A percentile compares a stretch with the other conserved stretches of the same genome.
phyloP scores from a whole-genome alignment of 2,329 filamentous ascomycete species.

The Cytospora leucostoma region DNA sequence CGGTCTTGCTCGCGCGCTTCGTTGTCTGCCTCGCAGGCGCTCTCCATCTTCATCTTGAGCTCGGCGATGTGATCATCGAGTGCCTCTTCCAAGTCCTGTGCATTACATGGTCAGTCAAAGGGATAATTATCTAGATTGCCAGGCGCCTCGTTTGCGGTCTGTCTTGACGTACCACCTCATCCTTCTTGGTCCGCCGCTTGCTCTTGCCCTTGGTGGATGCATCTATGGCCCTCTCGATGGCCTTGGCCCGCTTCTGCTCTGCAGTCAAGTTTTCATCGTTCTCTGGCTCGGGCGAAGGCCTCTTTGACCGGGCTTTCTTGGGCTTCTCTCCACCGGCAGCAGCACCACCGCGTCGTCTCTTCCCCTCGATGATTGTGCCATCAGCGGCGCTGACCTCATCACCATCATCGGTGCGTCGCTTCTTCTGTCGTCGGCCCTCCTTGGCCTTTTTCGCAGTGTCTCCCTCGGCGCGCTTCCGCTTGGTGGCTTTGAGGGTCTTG shows the following conservation, averaged over 20 bases:
- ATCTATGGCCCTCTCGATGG: slow-evolving; percentile 85
- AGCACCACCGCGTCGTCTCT: slow-evolving; percentile 45
- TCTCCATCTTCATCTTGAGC: slow-evolving; percentile 87
- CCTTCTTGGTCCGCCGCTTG: slow-evolving; percentile 73
- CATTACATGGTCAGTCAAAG: slow-evolving; percentile 27
- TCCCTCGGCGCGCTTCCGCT: slow-evolving; percentile 65
- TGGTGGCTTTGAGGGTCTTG: slow-evolving; percentile 64
- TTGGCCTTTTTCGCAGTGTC: slow-evolving; percentile 71
- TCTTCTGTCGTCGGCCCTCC: slow-evolving; percentile 71
- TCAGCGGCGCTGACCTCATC: slow-evolving; percentile 45
- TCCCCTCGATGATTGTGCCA: slow-evolving; percentile 46
- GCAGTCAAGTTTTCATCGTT: slow-evolving; percentile 79
- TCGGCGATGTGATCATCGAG: slow-evolving; percentile 87
- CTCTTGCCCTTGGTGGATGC: slow-evolving; percentile 80
- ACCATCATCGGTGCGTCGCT: slow-evolving; percentile 53
- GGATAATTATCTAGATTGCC: not conserved
- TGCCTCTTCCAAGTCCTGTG: slow-evolving; percentile 82
- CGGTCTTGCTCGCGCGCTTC: slow-evolving; percentile 74
- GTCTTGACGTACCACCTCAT: slow-evolving; percentile 76
- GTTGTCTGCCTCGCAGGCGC: slow-evolving; percentile 85
- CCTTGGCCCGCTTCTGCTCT: slow-evolving; percentile 79
- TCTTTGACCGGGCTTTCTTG: slow-evolving; percentile 43
- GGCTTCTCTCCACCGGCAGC: slow-evolving; percentile 51
- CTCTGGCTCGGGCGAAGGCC: slow-evolving; percentile 54
- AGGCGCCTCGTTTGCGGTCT: not conserved